Conservation (phyloP, 352 stramenopile species). For the Thraustochytrium striatum region DNA sequence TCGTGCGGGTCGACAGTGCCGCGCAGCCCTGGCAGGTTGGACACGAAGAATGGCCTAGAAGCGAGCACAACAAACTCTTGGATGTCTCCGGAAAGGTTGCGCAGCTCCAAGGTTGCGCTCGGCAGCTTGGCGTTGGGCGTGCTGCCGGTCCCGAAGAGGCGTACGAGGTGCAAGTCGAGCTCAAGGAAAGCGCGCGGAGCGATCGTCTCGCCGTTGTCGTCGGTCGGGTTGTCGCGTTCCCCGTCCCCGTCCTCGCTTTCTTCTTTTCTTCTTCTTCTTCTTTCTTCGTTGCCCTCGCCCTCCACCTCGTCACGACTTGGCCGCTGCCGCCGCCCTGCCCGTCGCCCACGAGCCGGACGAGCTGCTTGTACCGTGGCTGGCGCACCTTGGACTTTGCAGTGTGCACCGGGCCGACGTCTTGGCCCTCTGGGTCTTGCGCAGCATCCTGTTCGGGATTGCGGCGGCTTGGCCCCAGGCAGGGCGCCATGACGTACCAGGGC, state of each 20-base stretch:
- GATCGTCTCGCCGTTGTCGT: neutral
- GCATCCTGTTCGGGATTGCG: too few relatives aligned
- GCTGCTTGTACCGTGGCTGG: too few relatives aligned
- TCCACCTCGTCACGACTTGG: neutral
- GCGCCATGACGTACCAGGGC: constrained; percentile 29
- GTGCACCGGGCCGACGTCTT: too few relatives aligned
- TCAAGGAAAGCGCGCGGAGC: neutral
- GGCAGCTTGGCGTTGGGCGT: neutral
- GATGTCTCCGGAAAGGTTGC: neutral
- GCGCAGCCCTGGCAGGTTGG: neutral
- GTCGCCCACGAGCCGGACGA: too few relatives aligned
- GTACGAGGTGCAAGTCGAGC: neutral
- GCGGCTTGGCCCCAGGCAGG: neutral
- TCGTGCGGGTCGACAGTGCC: constrained; percentile 27
- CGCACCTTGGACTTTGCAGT: too few relatives aligned
- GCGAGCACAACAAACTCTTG: neutral
- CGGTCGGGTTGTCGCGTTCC: neutral
- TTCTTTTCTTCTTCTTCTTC: too few relatives aligned
- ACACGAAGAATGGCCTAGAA: constrained; percentile 19
- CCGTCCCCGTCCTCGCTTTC: neutral
- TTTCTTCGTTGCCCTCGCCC: neutral
- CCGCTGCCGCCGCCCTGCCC: neutral
- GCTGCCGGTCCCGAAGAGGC: neutral
- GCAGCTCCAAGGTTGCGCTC: neutral
- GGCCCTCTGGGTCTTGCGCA: too few relatives aligned